Evolutionary conservation across 1,139 yeast species (phyloP).

Genomic region (Saccharomycopsis hybrid): DNA sequence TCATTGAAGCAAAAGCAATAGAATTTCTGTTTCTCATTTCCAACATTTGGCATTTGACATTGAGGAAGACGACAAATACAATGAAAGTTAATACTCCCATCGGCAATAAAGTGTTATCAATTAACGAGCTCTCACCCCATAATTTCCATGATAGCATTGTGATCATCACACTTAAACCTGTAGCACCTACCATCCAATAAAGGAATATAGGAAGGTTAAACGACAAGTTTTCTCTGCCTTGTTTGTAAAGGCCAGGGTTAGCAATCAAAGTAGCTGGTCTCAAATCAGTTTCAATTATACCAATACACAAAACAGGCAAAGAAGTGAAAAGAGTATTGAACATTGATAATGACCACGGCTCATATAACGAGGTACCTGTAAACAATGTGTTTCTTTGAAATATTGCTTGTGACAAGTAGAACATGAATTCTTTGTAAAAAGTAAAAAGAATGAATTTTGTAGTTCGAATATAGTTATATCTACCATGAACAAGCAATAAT

Average conservation of each 20-base stretch:
- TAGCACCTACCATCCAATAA: constrained; percentile 75
- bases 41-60: constrained; percentile 69
- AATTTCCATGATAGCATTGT: constrained; percentile 60
- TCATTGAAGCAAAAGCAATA: constrained; percentile 60
- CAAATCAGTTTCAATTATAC: constrained; percentile 92
- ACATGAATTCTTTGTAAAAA: constrained; percentile 86
- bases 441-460: constrained; percentile 90
- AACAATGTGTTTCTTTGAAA: constrained; percentile 84
- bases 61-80: constrained; percentile 63
- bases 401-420: constrained; percentile 81
- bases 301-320: constrained; percentile 82
- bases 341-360: constrained; percentile 96
- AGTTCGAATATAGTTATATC: constrained; percentile 89
- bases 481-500: constrained; percentile 84
- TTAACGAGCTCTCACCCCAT: constrained; percentile 62
- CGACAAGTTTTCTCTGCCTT: constrained; percentile 69
- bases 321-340: constrained; percentile 94
- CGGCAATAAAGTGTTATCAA: constrained; percentile 76
- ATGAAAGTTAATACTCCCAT: constrained; percentile 72
- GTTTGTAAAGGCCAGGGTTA: constrained; percentile 80
- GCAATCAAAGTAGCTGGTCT: constrained; percentile 84
- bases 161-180: constrained; percentile 64
- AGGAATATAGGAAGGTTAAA: constrained; percentile 67
- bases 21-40: constrained; percentile 82
- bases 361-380: constrained; percentile 90